Base-by-base conservation (phyloP, 2,329 filamentous ascomycete genomes). In the Pleoardoris graminearum region DNA sequence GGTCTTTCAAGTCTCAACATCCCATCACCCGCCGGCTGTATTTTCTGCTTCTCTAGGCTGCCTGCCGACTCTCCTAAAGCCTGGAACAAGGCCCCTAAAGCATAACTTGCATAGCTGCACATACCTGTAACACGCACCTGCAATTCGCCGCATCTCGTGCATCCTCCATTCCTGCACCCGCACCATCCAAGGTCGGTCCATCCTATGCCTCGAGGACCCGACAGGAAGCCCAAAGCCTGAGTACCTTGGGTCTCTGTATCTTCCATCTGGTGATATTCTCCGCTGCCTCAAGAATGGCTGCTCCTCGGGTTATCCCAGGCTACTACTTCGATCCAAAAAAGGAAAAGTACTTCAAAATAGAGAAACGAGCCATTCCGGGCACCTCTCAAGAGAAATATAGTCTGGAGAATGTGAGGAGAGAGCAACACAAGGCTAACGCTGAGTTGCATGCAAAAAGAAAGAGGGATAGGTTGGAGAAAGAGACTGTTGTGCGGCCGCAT, bases 311-410 rank as follows among this genome's bases (percentile, higher is more conserved):
- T 70, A 49, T 80, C n/a, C 78, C 78, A 3, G 79, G 79, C 29
- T 79, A 74, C 54, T 79, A 79, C 60, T 80, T 68, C 55, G 77
- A 81, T 55, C 57, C 64, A 29, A 75, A 77, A 33, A 80, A 78
- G 64, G 69, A 72, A 44, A 80, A 79, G 53, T 81, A 81, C 62
- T 81, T 81, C 70, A 73, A 72, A 32, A 75, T 81, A 19, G 70
- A 75, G 47, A 67, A 70, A 14, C 14, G 17, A 67, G 74, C 23
- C 70, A 75, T 66, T 47, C 64, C 44, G 65, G 71, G 30, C 61
- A 72, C 55, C 54, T 43, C 59, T 36, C 48, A 57, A 10, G 61
- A 71, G 3, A 77, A 75, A 51, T 77, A 80, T 59, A 72, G 75
- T 0, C 59, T 65, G 12, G 63, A 72, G 10, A 77, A 77, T 42